These are phyloP conservation scores for Gracilaria gracilis DNA, from an alignment of 23 red algal species.

Conservation along the genomic window DNA sequence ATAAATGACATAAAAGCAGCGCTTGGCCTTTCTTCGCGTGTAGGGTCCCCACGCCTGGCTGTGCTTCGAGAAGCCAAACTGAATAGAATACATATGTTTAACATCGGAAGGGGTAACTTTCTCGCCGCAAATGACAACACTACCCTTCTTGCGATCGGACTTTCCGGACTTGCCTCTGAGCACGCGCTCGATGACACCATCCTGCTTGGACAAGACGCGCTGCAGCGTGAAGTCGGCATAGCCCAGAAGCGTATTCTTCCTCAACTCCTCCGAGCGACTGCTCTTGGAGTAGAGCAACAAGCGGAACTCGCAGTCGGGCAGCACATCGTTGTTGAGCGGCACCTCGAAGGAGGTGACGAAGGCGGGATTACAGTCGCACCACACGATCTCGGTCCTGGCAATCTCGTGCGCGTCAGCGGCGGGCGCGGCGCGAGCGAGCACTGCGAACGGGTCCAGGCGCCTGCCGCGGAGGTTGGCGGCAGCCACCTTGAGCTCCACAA, in stretches of 20 bases:
- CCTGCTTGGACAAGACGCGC: slow-evolving; percentile 48
- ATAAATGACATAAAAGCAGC: slow-evolving; percentile 70
- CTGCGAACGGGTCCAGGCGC: slow-evolving; percentile 64
- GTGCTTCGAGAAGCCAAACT: slow-evolving; percentile 56
- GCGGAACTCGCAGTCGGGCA: slow-evolving; percentile 49
- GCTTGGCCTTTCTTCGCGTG: slow-evolving; percentile 33
- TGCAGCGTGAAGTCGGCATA: slow-evolving; percentile 64
- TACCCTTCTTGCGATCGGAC: slow-evolving; percentile 51
- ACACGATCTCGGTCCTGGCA: slow-evolving; percentile 68
- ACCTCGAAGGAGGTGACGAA: slow-evolving; percentile 69
- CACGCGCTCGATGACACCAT: slow-evolving; percentile 73
- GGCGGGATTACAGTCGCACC: slow-evolving; percentile 56
- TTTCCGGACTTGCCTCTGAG: slow-evolving; percentile 49
- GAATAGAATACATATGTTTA: slow-evolving; percentile 72
- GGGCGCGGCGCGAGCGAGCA: slow-evolving; percentile 28
- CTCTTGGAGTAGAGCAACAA: slow-evolving; percentile 46
- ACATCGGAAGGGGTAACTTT: slow-evolving; percentile 2
- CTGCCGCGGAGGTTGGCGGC: slow-evolving; percentile 56
- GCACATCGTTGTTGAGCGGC: not conserved
- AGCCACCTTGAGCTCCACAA: slow-evolving; percentile 77
- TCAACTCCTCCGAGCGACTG: slow-evolving; percentile 54
- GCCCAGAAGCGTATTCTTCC: slow-evolving; percentile 57
- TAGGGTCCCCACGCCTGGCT: slow-evolving; percentile 48
- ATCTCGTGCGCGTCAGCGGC: slow-evolving; percentile 6
- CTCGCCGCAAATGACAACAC: slow-evolving; percentile 71